Evolutionary conservation across 805 yeast genomes (phyloP).

Genomic region (Clavispora vitiphila): DNA sequence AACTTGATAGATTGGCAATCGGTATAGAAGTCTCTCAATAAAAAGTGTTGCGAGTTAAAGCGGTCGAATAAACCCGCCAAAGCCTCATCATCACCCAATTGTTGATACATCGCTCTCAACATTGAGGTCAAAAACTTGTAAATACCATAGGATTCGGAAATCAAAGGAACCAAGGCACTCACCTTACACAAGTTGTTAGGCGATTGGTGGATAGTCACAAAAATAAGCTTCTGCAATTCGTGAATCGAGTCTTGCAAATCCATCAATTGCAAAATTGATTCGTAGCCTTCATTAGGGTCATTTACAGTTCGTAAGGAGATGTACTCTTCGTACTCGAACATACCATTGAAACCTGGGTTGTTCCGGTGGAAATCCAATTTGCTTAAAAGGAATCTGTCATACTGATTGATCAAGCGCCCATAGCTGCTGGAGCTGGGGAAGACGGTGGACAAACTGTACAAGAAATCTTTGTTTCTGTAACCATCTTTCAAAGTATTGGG

Average conservation of each 20-base stretch:
- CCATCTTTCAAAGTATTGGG: constrained; percentile 78
- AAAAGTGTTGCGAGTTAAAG: constrained; percentile 66
- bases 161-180: constrained; percentile 83
- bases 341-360: constrained; percentile 90
- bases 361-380: constrained; percentile 79
- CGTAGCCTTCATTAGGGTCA: constrained; percentile 95
- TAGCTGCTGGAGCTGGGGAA: constrained; percentile 47
- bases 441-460: constrained; percentile 63
- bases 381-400: constrained; percentile 60
- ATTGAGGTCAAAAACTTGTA: constrained; percentile 84
- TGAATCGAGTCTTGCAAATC: constrained; percentile 79
- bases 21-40: constrained; percentile 76
- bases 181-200: constrained; percentile 69
- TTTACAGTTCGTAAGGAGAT: constrained; percentile 79
- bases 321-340: constrained; percentile 94
- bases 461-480: constrained; percentile 70
- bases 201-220: constrained; percentile 62
- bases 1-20: constrained; percentile 84
- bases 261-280: constrained; percentile 80
- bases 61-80: constrained; percentile 68
- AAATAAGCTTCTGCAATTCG: constrained; percentile 68
- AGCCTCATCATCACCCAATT: constrained; percentile 71
- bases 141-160: constrained; percentile 88
- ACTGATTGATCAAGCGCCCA: constrained; percentile 71
- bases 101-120: constrained; percentile 80